Evolutionary conservation across 2,329 filamentous ascomycete species (phyloP).

Genomic region (Cordyceps sp.): DNA sequence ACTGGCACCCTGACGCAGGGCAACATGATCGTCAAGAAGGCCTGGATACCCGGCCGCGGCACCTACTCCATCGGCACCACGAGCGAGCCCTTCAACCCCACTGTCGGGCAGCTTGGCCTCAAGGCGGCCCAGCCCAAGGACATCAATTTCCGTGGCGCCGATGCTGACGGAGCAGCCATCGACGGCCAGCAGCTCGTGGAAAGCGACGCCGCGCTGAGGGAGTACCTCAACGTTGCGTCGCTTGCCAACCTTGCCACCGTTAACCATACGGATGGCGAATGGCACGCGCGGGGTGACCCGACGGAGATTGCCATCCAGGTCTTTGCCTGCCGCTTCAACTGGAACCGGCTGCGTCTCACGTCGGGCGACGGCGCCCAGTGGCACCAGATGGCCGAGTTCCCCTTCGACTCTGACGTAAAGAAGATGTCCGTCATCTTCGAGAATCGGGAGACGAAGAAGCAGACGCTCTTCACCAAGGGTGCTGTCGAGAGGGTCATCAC

Average conservation of each 20-base stretch:
- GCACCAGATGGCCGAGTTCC: conserved; percentile 49
- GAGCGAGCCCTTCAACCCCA: conserved; percentile 40
- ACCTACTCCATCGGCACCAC: conserved; percentile 29
- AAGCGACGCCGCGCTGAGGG: conserved; percentile 28
- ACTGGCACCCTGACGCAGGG: conserved; percentile 37
- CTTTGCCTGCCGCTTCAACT: conserved; percentile 51
- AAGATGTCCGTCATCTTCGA: conserved; percentile 59
- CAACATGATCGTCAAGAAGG: conserved; percentile 34
- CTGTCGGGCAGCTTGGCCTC: conserved; percentile 27
- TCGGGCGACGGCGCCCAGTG: conserved; percentile 32
- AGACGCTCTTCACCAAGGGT: conserved; percentile 44
- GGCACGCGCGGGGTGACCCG: conserved; percentile 49
- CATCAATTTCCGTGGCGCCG: conserved; percentile 11
- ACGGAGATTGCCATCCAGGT: conserved; percentile 59
- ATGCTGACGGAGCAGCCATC: conserved; percentile 11
- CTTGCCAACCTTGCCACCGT: conserved; percentile 50
- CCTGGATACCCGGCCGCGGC: conserved; percentile 30
- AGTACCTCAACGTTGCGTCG: conserved; percentile 45
- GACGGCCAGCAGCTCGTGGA: conserved; percentile 17
- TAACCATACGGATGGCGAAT: conserved; percentile 34
- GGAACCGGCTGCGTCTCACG: conserved; percentile 36
- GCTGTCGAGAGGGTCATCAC: conserved; percentile 54
- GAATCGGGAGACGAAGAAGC: conserved; percentile 19
- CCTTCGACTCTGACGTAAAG: conserved; percentile 60
- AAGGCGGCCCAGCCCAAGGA: conserved; percentile 17